Percentiles rank a stretch among this genome's conserved stretches.
These are phyloP conservation scores for Tricholoma saponaceum DNA, from an alignment of 768 basidiomycete genomes.

Conservation along the genomic window DNA sequence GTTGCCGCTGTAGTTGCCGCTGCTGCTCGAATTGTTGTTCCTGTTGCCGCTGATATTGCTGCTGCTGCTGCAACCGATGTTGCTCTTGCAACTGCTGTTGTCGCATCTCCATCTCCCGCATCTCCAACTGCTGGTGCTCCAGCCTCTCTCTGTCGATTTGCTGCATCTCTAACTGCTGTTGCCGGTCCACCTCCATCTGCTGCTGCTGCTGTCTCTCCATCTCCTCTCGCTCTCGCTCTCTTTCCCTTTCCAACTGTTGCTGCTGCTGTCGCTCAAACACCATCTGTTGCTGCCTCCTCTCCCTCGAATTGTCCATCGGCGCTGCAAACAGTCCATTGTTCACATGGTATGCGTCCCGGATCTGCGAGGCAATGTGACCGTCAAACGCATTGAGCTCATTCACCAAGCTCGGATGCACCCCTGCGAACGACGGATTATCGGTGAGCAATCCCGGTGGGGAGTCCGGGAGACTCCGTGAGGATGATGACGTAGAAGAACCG, in stretches of 20 bases:
- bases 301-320: constrained; percentile 16
- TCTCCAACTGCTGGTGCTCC: constrained; percentile 15
- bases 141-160: constrained; percentile 17
- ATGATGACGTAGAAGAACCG: constrained; percentile 3
- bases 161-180: constrained; percentile 19
- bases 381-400: constrained; percentile 56
- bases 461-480: constrained; percentile 16
- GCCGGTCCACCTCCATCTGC: constrained; percentile 12
- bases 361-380: constrained; percentile 46
- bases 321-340: constrained; percentile 32
- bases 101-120: constrained; percentile 13
- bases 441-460: constrained; percentile 27
- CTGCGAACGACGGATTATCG: constrained; percentile 38
- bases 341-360: constrained; percentile 40
- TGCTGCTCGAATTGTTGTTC: constrained; percentile 7
- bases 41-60: constrained; percentile 13
- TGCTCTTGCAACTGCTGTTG: constrained; percentile 18
- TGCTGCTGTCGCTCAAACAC: constrained; percentile 21
- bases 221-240: constrained; percentile 21
- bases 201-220: constrained; percentile 17
- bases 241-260: constrained; percentile 21
- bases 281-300: constrained; percentile 5
- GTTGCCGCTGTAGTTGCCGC: constrained; percentile 2
- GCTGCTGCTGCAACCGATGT: constrained; percentile 16
- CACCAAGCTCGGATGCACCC: constrained; percentile 53